Base-by-base conservation (phyloP, 2,329 filamentous ascomycete species). In the Colletotrichum spinosum region DNA sequence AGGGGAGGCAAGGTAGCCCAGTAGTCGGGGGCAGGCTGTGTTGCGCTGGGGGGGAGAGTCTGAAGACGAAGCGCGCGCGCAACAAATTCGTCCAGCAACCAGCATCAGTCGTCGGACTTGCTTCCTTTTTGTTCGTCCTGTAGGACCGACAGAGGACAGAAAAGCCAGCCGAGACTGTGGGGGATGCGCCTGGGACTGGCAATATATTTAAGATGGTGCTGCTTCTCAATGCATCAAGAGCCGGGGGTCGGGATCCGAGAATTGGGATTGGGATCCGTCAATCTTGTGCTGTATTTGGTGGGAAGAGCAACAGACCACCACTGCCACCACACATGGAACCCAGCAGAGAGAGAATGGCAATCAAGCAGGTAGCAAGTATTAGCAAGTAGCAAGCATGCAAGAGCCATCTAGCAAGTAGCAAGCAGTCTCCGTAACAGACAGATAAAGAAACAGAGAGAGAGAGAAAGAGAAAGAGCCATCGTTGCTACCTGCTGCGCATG, bases 191-290 rank as follows among this genome's bases (percentile, higher is more conserved):
- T 51, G 60, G 60, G 64, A 64, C 50, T 46, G 52, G 57, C 50
- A 63, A 59, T 67, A 67, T 67, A 67, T 65, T 64, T 67, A 64
- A 67, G 49, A 64, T 54, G 49, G 49, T 59, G 38, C 53, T 51
- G 37, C 35, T 65, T 67, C 45, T 65, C 64, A 67, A 64, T 65
- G 60, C 60, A 44, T 53, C 41, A 25, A 37, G 49, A 58, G 60
- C 63, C 46, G 49, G 53, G 51, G 52, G 52, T 62, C 59, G 46
- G 62, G 41, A 65, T 65, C 58, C 62, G 52, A 65, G 49, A 41
- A 48, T 53, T 65, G 51, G 58, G 62, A 65, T 62, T 65, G 51
- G 58, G 62, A 65, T 62, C 52, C 62, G 52, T 65, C 51, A 50
- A 45, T 61, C 57, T 55, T 41, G 50, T 51, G 55, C 17, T 46